Evolutionary conservation across 2,329 filamentous ascomycete genomes (phyloP).

Genomic region (Diaporthe citri): DNA sequence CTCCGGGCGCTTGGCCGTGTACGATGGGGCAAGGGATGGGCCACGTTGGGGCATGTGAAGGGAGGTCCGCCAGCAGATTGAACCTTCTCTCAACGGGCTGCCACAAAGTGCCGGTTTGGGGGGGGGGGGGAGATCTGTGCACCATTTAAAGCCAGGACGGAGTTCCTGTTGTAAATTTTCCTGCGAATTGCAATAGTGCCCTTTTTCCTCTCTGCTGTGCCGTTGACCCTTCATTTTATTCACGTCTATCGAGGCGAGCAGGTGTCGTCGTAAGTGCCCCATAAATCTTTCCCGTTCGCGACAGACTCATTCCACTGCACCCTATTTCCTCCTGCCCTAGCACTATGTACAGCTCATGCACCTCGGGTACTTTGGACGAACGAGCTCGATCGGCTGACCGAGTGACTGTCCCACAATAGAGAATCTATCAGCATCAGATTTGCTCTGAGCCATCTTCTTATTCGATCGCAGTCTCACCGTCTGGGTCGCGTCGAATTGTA

Average conservation of each 20-base stretch:
- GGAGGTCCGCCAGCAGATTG: neutral
- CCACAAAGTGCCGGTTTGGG: neutral
- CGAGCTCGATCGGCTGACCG: neutral
- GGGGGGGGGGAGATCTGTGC: neutral
- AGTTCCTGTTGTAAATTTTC: neutral
- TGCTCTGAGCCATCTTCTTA: neutral
- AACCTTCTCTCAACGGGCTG: slow-evolving; percentile 1
- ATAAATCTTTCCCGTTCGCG: neutral
- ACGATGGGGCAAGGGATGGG: slow-evolving; percentile 10
- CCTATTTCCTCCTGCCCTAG: neutral
- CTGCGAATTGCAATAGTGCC: neutral
- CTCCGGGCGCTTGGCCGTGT: neutral
- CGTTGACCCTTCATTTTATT: neutral
- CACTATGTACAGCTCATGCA: neutral
- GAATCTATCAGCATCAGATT: neutral
- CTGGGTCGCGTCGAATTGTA: neutral
- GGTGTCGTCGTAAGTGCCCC: slow-evolving; percentile 31
- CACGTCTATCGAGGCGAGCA: neutral
- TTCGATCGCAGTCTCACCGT: neutral
- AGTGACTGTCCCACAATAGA: neutral
- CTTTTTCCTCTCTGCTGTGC: neutral
- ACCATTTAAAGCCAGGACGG: slow-evolving; percentile 11
- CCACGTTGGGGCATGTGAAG: slow-evolving; percentile 15
- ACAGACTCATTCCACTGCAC: neutral
- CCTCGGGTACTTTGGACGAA: slow-evolving; percentile 1